These are phyloP conservation scores for Oryza rufipogon DNA, from an alignment of 176 grass and related monocot species.

Conservation along the genomic window DNA sequence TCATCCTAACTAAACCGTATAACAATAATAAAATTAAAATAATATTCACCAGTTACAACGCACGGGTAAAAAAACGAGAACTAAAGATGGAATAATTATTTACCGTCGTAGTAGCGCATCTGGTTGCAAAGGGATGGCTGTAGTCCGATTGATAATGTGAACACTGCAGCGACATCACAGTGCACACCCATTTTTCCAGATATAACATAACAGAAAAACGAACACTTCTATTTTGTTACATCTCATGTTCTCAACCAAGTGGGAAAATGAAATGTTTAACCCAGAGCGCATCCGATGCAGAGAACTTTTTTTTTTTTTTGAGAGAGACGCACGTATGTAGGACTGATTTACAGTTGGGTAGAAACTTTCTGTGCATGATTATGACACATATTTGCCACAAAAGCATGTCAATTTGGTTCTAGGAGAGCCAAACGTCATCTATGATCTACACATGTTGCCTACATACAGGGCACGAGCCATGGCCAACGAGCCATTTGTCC, in stretches of 20 bases:
- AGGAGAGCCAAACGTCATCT: not conserved
- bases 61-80: no score
- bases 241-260: not conserved
- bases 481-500: constrained; percentile 78
- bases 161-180: not conserved
- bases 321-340: not conserved
- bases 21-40: no score
- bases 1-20: no score
- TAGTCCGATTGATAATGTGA: not conserved
- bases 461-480: constrained; percentile 78
- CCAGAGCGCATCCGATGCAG: not conserved
- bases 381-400: not conserved
- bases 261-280: not conserved
- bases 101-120: no score
- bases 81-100: no score
- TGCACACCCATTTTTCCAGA: not conserved
- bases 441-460: constrained; percentile 63
- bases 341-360: constrained; percentile 22
- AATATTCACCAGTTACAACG: no score
- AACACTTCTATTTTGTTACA: not conserved
- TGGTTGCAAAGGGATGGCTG: not conserved
- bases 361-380: constrained; percentile 15
- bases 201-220: not conserved
- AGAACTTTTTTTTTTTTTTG: constrained; percentile 4
- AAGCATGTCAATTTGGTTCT: not conserved